Evolutionary conservation across 2,329 filamentous ascomycete species (phyloP), one percentile per base, ranked within the genome.

Genomic region (Fusarium paranaense): DNA sequence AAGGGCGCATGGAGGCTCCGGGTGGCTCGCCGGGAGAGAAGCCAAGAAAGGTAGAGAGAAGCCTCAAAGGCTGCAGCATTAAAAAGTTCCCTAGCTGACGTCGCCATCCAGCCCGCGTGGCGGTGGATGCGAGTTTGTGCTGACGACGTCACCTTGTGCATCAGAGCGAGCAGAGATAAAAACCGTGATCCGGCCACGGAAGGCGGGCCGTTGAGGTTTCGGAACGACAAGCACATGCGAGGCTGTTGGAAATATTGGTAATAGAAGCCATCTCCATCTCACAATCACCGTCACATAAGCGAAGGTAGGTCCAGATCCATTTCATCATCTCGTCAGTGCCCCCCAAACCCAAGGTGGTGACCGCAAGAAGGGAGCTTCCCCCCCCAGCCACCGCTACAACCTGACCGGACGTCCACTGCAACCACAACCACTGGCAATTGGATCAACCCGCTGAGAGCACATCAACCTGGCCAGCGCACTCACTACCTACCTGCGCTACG

Each of bases 31-130:
- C 56, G 61, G 57, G 52, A 25, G n/a, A 27, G 16, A 22, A 22
- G 71, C 69, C 67, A 78, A 78, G 71, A 68, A 38, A 70, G 14
- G 61, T 70, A 60, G 66, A 76, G 62, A 66, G 71, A 77, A 78
- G 76, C 76, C 76, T 78, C 67, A 64, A 59, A 78, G 76, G 76
- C 76, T 77, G 27, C 76, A 76, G 74, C 54, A 74, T 78, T 71
- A 68, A 57, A 77, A 76, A 66, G 70, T 69, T 69, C 69, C 62
- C 58, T 67, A 67, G 76, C 76, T 78, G 73, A 76, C 75, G 74
- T 78, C 68, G 68, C 69, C 67, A 54, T 52, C 66, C 64, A 62
- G 69, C 57, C 63, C 64, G 64, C 72, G 61, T 75, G 74, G 76
- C 71, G 75, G 66, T 70, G 71, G 70, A 67, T 60, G 50, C 50